Percentiles rank a stretch among this genome's conserved stretches.
Conservation (phyloP, 106 monocot genomes). For the Dendrobium officinale region DNA sequence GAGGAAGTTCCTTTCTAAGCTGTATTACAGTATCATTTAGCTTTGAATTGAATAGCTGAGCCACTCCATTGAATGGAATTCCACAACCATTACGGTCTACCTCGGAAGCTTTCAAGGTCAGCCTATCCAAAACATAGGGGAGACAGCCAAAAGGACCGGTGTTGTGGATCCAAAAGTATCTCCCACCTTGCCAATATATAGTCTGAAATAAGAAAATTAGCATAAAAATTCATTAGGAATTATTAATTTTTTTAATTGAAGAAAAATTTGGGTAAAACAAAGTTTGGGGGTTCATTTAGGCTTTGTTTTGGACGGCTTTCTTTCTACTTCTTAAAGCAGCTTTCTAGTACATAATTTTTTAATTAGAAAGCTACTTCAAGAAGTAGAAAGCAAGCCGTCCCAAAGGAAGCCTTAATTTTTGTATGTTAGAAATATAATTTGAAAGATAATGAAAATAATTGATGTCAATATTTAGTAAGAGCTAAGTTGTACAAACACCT, state of each 20-base stretch:
- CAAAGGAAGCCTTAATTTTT: no score
- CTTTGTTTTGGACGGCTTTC: no score
- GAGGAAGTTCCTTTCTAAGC: slow-evolving; percentile 52
- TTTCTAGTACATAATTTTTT: no score
- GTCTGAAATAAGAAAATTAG: slow-evolving; percentile 23
- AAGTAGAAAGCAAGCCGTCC: no score
- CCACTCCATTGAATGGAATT: slow-evolving; percentile 53
- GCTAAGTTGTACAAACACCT: no score
- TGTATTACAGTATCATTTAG: slow-evolving; percentile 57
- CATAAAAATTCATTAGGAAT: not conserved
- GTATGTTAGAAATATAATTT: no score
- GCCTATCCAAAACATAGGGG: slow-evolving; percentile 45
- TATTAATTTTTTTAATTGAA: not conserved
- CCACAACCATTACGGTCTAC: slow-evolving; percentile 62
- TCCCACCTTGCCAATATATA: slow-evolving; percentile 54
- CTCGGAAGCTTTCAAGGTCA: slow-evolving; percentile 20
- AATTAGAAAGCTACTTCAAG: no score
- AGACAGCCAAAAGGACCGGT: slow-evolving; percentile 92
- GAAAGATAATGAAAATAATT: no score
- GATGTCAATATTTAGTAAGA: no score
- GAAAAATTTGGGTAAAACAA: not conserved
- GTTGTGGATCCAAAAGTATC: slow-evolving; percentile 93
- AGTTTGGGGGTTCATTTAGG: not conserved
- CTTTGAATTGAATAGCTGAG: slow-evolving; percentile 56
- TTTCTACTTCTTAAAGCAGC: no score